Conservation (phyloP, 2,329 filamentous ascomycete genomes). For the Dichotomopilus funicola region DNA sequence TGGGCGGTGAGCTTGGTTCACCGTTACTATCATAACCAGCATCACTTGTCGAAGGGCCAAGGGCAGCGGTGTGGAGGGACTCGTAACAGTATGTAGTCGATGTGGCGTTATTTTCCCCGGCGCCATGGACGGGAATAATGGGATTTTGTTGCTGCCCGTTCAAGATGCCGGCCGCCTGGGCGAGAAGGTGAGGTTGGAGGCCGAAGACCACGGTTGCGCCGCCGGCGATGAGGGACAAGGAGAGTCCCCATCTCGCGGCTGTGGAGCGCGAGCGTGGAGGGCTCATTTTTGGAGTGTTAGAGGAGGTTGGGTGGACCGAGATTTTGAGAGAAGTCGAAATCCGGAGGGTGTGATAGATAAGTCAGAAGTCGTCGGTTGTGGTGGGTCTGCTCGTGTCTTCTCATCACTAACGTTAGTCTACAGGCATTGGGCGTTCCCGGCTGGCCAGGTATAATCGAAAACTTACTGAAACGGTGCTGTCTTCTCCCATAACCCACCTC, state of each 20-base stretch:
- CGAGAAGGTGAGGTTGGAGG: slow-evolving; percentile 4
- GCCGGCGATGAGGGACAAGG: slow-evolving; percentile 16
- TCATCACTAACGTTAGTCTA: no score
- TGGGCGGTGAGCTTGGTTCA: neutral
- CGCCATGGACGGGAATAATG: no score
- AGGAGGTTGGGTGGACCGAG: neutral
- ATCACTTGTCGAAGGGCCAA: neutral
- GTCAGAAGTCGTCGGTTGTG: no score
- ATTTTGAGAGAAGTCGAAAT: neutral
- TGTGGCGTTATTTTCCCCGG: no score
- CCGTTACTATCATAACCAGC: neutral
- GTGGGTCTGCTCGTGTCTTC: neutral
- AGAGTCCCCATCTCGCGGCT: slow-evolving; percentile 11
- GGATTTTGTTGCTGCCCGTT: neutral
- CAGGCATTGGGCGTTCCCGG: no score
- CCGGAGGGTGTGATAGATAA: no score
- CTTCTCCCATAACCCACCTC: no score
- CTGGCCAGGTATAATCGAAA: no score
- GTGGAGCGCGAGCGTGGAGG: slow-evolving; percentile 1
- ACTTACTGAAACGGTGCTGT: no score
- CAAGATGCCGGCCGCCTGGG: neutral
- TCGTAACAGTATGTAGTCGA: slow-evolving; percentile 35
- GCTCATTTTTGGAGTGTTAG: neutral
- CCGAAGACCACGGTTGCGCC: slow-evolving; percentile 16
- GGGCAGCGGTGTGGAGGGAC: slow-evolving; percentile 33